A percentile compares a stretch with the other conserved stretches of the same genome.
phyloP scores from a whole-genome alignment of 2,329 filamentous ascomycete species.

The Colletotrichum tofieldiae region DNA sequence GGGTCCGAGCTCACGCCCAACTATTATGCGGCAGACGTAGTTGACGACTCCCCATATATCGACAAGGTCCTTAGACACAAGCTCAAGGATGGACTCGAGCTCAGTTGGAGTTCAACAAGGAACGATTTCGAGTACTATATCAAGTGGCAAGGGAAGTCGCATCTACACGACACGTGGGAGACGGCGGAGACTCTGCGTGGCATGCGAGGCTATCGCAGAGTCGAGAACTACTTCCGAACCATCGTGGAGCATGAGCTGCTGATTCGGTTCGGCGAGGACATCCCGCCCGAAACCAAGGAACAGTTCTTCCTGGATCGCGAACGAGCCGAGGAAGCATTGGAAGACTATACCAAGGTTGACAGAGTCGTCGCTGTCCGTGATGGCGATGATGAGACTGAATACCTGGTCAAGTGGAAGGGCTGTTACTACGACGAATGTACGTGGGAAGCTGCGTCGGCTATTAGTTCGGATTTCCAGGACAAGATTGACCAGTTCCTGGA shows the following conservation, averaged over 20 bases:
- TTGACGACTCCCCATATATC: slow-evolving; percentile 88
- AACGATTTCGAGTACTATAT: slow-evolving; percentile 93
- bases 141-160: slow-evolving; percentile 97
- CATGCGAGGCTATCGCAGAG: slow-evolving; percentile 87
- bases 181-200: slow-evolving; percentile 80
- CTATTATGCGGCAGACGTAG: slow-evolving; percentile 78
- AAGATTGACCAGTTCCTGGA: slow-evolving; percentile 95
- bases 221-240: slow-evolving; percentile 96
- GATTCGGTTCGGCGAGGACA: slow-evolving; percentile 81
- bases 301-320: slow-evolving; percentile 97
- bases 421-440: slow-evolving; percentile 95
- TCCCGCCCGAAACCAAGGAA: slow-evolving; percentile 88
- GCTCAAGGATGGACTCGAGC: slow-evolving; percentile 77
- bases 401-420: slow-evolving; percentile 97
- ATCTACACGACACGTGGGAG: slow-evolving; percentile 97
- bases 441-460: slow-evolving; percentile 86
- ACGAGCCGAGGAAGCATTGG: slow-evolving; percentile 87
- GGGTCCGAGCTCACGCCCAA: slow-evolving; percentile 73
- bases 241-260: slow-evolving; percentile 85
- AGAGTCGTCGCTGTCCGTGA: slow-evolving; percentile 89
- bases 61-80: slow-evolving; percentile 93
- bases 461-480: slow-evolving; percentile 85
- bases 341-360: slow-evolving; percentile 93
- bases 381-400: slow-evolving; percentile 86
- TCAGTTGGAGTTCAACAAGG: slow-evolving; percentile 70